Evolutionary conservation across 75 land plant species (phyloP).

Genomic region (Picea glauca): DNA sequence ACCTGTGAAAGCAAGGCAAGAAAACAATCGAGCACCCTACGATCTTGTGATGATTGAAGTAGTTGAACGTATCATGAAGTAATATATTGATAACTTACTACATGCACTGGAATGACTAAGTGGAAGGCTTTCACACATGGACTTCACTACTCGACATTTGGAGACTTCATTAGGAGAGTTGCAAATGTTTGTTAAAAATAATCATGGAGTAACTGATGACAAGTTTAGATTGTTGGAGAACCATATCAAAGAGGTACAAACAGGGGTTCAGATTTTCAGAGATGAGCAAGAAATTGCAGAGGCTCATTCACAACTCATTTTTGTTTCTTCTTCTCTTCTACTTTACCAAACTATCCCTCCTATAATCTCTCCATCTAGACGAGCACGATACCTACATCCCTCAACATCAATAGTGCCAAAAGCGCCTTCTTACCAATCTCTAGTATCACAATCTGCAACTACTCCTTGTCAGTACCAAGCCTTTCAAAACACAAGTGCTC

Average conservation of each 20-base stretch:
- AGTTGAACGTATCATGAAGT: constrained; percentile 35
- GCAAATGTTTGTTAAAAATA: constrained; percentile 15
- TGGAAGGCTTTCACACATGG: constrained; percentile 38
- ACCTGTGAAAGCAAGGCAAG: constrained; percentile 22
- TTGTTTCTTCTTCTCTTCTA: too few relatives aligned
- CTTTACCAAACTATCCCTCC: too few relatives aligned
- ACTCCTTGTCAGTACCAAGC: too few relatives aligned
- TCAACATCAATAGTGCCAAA: too few relatives aligned
- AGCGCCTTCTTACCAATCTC: too few relatives aligned
- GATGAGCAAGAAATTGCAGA: too few relatives aligned
- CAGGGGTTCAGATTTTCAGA: too few relatives aligned
- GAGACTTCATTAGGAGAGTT: constrained; percentile 22
- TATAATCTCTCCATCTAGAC: too few relatives aligned
- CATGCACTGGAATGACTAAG: constrained; percentile 31
- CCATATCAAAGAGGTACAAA: constrained; percentile 67
- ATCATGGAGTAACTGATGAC: constrained; percentile 30
- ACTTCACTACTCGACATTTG: constrained; percentile 28
- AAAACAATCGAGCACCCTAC: constrained; percentile 19
- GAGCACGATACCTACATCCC: too few relatives aligned
- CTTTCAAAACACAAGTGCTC: too few relatives aligned
- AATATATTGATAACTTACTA: constrained; percentile 27
- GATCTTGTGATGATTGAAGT: constrained; percentile 27
- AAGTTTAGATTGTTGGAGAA: constrained; percentile 51
- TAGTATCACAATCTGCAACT: too few relatives aligned
- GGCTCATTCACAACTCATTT: too few relatives aligned